A percentile compares a stretch with the other conserved stretches of the same genome.
Conservation (phyloP, 345 rosid genomes). For the Citropsis articulata region DNA sequence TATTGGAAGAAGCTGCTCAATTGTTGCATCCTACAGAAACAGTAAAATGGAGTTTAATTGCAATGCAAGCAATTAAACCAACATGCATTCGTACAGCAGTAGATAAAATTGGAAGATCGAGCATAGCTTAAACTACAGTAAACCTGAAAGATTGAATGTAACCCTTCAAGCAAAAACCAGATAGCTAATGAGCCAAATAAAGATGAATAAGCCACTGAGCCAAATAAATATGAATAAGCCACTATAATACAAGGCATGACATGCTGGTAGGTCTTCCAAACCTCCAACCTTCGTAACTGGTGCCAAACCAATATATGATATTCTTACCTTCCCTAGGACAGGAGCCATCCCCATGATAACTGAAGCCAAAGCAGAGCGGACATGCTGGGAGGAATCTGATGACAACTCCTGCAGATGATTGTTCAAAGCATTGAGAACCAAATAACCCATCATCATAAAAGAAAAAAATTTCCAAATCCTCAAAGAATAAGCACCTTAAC, state of each 20-base stretch:
- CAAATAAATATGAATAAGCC: neutral
- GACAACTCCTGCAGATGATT: slow-evolving; percentile 67
- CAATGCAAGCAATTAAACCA: neutral
- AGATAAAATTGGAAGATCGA: neutral
- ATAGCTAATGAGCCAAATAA: neutral
- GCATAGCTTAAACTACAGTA: neutral
- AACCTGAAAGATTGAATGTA: neutral
- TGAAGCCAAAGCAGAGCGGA: slow-evolving; percentile 95
- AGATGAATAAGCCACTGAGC: neutral
- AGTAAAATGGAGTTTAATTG: slow-evolving; percentile 15
- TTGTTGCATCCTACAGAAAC: slow-evolving; percentile 74
- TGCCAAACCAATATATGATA: neutral
- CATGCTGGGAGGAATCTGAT: slow-evolving; percentile 96
- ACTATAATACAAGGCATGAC: neutral
- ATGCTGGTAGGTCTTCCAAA: neutral
- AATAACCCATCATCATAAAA: neutral
- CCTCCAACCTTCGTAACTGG: neutral
- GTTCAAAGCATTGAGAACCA: slow-evolving; percentile 14
- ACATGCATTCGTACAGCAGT: neutral
- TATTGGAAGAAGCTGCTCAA: slow-evolving; percentile 96
- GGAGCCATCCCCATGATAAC: slow-evolving; percentile 99
- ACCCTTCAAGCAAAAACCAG: neutral
- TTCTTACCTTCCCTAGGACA: slow-evolving; percentile 55
- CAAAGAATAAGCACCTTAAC: slow-evolving; percentile 58
- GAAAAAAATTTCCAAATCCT: neutral